These are phyloP conservation scores for Deuterostichococcus epilithicus DNA, from an alignment of 139 green algal species.

Conservation along the genomic window DNA sequence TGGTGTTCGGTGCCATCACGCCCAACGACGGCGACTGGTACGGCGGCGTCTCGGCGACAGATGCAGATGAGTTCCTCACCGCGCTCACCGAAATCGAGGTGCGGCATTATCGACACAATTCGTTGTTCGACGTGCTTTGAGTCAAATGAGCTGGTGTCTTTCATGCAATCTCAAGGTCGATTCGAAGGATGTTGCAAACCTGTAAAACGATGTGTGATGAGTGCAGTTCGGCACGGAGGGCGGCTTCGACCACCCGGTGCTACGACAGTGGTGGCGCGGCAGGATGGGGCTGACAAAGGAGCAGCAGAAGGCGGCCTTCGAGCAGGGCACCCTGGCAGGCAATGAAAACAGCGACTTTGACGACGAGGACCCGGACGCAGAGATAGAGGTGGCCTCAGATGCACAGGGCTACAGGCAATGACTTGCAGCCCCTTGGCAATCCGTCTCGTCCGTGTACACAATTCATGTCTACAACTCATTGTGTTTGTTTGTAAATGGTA, in stretches of 20 bases:
- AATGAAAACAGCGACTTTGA: not conserved
- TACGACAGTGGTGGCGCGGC: constrained; percentile 41
- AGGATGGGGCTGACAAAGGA: constrained; percentile 39
- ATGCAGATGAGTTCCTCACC: constrained; percentile 30
- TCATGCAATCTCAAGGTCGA: too few relatives aligned
- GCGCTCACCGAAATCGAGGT: constrained; percentile 28
- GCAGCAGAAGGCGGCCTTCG: constrained; percentile 34
- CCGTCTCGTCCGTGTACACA: too few relatives aligned
- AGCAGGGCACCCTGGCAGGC: not conserved
- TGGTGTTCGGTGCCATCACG: constrained; percentile 27
- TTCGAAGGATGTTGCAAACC: too few relatives aligned
- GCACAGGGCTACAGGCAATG: too few relatives aligned
- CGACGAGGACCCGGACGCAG: not conserved
- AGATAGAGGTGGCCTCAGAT: not conserved
- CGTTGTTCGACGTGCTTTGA: too few relatives aligned
- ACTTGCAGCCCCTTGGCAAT: too few relatives aligned
- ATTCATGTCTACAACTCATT: too few relatives aligned
- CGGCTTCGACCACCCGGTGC: constrained; percentile 1
- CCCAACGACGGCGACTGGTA: constrained; percentile 53
- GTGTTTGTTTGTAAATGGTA: too few relatives aligned
- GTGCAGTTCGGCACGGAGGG: constrained; percentile 14
- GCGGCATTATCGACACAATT: not conserved
- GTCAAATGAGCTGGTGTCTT: too few relatives aligned
- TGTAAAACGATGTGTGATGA: too few relatives aligned
- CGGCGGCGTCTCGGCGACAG: constrained; percentile 25